A percentile compares a stretch with the other conserved stretches of the same genome.
Conservation (phyloP, 176 grass and related monocot species). For the Thalia dealbata region DNA sequence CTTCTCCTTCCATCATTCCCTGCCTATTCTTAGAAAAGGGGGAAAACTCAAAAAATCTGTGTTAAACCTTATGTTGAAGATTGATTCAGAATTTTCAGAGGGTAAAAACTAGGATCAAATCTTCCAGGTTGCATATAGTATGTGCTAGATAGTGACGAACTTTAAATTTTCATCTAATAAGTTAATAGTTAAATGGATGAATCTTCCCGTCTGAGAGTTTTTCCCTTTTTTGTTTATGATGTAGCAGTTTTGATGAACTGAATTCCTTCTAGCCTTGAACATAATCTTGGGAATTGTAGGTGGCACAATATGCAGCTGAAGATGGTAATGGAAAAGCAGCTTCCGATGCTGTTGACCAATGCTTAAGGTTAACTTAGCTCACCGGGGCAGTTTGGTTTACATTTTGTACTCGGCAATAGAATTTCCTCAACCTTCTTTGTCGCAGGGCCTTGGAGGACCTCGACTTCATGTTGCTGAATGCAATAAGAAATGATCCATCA, state of each 20-base stretch:
- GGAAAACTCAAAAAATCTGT: background rate
- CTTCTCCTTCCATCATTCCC: background rate
- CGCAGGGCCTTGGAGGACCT: constrained; percentile 82
- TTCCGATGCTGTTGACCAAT: constrained; percentile 76
- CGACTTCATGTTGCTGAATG: constrained; percentile 55
- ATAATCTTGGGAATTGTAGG: constrained; percentile 38
- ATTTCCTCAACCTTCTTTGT: constrained; percentile 16
- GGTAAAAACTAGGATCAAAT: background rate
- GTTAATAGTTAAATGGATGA: background rate
- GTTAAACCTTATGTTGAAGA: background rate
- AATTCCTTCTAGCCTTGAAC: constrained; percentile 10
- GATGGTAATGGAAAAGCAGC: constrained; percentile 75
- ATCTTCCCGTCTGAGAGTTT: background rate
- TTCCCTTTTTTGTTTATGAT: background rate
- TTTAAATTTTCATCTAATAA: background rate
- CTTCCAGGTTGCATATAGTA: background rate
- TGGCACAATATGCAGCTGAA: constrained; percentile 80
- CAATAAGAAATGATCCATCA: constrained; percentile 59
- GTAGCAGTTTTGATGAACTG: background rate
- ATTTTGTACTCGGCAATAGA: background rate
- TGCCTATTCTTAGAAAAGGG: background rate
- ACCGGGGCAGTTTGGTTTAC: background rate
- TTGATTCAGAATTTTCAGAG: background rate
- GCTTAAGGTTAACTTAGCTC: constrained; percentile 37
- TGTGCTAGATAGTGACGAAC: background rate